Evolutionary conservation across 2,329 filamentous ascomycete genomes (phyloP).

Genomic region (Pseudogymnoascus sp.): DNA sequence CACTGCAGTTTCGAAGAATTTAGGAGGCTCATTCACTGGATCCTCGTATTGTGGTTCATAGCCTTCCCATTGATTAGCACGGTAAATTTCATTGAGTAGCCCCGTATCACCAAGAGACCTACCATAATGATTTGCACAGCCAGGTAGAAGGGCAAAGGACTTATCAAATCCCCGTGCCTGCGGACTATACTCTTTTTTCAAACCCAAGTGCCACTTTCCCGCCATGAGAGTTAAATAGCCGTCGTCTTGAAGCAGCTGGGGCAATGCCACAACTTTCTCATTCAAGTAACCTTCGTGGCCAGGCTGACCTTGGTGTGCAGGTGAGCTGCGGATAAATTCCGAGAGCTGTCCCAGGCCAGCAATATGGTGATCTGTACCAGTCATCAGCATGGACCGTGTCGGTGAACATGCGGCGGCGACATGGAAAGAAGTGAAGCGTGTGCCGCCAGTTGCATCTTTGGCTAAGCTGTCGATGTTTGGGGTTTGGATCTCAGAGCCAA

Average conservation of each 20-base stretch:
- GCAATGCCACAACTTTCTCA: constrained; percentile 49
- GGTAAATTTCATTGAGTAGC: not conserved
- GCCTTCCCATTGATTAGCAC: not conserved
- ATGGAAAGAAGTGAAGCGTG: constrained; percentile 59
- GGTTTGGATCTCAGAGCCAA: constrained; percentile 51
- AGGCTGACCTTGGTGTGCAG: constrained; percentile 1
- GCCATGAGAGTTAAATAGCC: constrained; percentile 55
- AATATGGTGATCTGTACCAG: constrained; percentile 55
- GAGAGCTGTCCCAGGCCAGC: constrained; percentile 52
- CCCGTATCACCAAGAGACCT: not conserved
- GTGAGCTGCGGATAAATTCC: constrained; percentile 34
- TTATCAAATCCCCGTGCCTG: constrained; percentile 51
- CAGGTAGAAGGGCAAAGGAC: constrained; percentile 53
- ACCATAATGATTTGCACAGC: constrained; percentile 48
- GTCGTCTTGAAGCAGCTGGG: constrained; percentile 50
- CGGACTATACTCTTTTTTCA: constrained; percentile 50
- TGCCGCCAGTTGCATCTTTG: constrained; percentile 33
- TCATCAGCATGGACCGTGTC: constrained; percentile 59
- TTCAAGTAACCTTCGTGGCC: constrained; percentile 60
- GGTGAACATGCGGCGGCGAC: constrained; percentile 59
- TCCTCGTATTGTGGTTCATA: not conserved
- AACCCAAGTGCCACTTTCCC: constrained; percentile 57
- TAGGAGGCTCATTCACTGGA: not conserved
- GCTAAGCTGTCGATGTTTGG: constrained; percentile 47
- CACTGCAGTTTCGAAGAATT: not conserved